Percentiles rank a stretch among this genome's conserved stretches.
Conservation (phyloP, 257 asterid species). For the Jasminum sambac region DNA sequence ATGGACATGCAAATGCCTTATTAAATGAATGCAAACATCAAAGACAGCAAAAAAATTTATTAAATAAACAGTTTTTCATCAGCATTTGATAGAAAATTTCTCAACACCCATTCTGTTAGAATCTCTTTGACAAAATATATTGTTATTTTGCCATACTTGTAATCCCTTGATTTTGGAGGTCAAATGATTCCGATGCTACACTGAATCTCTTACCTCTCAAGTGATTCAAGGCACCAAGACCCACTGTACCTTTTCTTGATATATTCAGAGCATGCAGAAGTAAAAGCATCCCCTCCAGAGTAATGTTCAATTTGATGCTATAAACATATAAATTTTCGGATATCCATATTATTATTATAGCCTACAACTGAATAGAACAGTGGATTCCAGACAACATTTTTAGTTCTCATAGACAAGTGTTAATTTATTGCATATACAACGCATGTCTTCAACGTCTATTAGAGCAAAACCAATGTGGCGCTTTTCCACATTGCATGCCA, state of each 20-base stretch:
- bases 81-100: neutral
- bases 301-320: neutral
- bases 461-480: too few species aligned
- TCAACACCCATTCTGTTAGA: neutral
- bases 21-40: neutral
- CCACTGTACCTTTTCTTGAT: neutral
- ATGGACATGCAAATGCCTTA: neutral
- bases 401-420: neutral
- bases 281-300: neutral
- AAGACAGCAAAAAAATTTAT: neutral
- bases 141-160: neutral
- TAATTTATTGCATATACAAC: neutral
- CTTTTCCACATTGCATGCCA: too few species aligned
- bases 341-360: neutral
- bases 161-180: constrained; percentile 8
- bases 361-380: neutral
- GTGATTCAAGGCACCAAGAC: neutral
- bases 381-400: neutral
- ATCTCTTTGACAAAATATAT: neutral
- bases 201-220: neutral
- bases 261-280: neutral
- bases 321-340: neutral
- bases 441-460: neutral
- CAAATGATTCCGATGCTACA: neutral
- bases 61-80: neutral